A percentile compares a stretch with the other conserved stretches of the same genome.
Evolutionary conservation across 2,329 filamentous ascomycete genomes (phyloP).

Genomic region (Arthrobotrys pseudoclavata): DNA sequence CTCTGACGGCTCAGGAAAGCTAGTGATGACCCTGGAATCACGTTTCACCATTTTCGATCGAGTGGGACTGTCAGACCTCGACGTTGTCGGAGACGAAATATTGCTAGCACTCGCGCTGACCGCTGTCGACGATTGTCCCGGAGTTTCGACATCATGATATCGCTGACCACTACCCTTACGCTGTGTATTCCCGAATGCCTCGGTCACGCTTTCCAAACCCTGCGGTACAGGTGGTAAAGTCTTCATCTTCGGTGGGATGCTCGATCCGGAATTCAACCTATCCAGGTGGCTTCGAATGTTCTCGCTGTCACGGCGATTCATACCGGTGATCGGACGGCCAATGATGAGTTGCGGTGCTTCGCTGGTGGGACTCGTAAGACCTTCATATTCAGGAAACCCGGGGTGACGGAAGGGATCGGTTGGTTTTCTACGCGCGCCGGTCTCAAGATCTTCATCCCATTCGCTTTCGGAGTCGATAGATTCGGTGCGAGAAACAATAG

Average conservation of each 20-base stretch:
- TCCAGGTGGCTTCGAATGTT: conserved; percentile 54
- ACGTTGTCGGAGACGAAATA: conserved; percentile 46
- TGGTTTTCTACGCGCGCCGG: conserved; percentile 46
- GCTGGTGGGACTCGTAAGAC: conserved; percentile 34
- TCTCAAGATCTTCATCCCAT: conserved; percentile 66
- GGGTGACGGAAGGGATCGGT: conserved; percentile 50
- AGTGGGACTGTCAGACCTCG: conserved; percentile 49
- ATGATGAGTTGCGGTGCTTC: conserved; percentile 29
- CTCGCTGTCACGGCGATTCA: conserved; percentile 42
- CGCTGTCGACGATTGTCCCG: conserved; percentile 36
- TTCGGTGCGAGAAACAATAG: conserved; percentile 69
- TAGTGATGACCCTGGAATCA: conserved; percentile 52
- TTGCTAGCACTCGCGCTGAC: conserved; percentile 50
- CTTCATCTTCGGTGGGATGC: conserved; percentile 29
- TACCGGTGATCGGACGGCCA: conserved; percentile 53
- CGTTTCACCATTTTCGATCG: conserved; percentile 38
- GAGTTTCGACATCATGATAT: conserved; percentile 3
- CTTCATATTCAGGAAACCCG: conserved; percentile 50
- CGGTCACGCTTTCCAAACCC: conserved; percentile 37
- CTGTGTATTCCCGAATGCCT: conserved; percentile 29
- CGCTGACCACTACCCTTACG: background rate
- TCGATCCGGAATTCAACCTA: conserved; percentile 22
- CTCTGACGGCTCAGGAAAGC: conserved; percentile 45
- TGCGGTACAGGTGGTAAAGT: conserved; percentile 27
- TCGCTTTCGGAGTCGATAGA: conserved; percentile 68